These are phyloP conservation scores for Acephala macrosclerotiorum DNA, from an alignment of 2,329 filamentous ascomycete genomes.

Conservation along the genomic window DNA sequence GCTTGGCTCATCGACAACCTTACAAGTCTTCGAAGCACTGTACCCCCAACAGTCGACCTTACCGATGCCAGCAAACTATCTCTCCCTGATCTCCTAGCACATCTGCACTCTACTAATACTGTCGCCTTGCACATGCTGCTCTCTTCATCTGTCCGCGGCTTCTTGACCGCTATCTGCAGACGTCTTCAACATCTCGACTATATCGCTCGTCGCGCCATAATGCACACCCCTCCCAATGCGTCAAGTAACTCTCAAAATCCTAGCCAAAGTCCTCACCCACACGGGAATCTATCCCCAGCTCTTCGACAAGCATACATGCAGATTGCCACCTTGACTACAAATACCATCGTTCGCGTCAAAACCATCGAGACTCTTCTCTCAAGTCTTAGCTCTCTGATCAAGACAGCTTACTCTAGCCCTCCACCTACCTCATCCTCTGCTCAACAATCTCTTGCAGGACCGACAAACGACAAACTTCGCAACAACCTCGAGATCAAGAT, in stretches of 20 bases:
- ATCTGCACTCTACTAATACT: slow-evolving; percentile 62
- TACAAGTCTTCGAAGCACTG: slow-evolving; percentile 61
- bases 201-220: slow-evolving; percentile 43
- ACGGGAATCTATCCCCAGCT: slow-evolving; percentile 31
- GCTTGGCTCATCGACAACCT: slow-evolving; percentile 67
- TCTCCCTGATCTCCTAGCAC: slow-evolving; percentile 55
- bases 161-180: slow-evolving; percentile 73
- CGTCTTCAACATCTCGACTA: slow-evolving; percentile 65
- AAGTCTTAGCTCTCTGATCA: slow-evolving; percentile 37
- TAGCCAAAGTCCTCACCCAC: slow-evolving; percentile 18
- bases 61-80: slow-evolving; percentile 54
- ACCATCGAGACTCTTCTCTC: slow-evolving; percentile 43
- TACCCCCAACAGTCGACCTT: slow-evolving; percentile 51
- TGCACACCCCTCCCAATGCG: slow-evolving; percentile 9
- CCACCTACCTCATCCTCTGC: slow-evolving; percentile 31
- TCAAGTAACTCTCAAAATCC: slow-evolving; percentile 20
- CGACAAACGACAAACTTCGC: slow-evolving; percentile 34
- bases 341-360: slow-evolving; percentile 39
- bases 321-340: slow-evolving; percentile 41
- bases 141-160: slow-evolving; percentile 76
- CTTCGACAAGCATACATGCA: slow-evolving; percentile 41
- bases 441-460: not conserved
- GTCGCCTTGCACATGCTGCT: slow-evolving; percentile 70
- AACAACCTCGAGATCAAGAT: slow-evolving; percentile 44
- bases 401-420: slow-evolving; percentile 37